These are phyloP conservation scores for Plasmodium cynomolgi DNA, from an alignment of 169 alveolate genomes.

Conservation along the genomic window DNA sequence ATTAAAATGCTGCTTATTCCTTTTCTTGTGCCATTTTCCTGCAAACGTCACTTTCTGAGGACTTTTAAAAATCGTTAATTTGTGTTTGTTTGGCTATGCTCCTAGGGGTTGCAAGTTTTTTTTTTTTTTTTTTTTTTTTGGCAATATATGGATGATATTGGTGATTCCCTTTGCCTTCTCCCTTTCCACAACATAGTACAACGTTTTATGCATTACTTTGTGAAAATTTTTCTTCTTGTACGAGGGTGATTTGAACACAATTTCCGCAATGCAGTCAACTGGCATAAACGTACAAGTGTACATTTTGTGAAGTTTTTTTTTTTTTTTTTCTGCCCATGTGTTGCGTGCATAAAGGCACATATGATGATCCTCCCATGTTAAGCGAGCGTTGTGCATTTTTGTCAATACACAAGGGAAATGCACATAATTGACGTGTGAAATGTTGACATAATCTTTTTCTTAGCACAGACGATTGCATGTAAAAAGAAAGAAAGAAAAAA, in stretches of 20 bases:
- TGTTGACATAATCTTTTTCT: not conserved
- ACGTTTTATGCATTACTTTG: not conserved
- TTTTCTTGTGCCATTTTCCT: not conserved
- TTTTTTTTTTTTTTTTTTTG: not conserved
- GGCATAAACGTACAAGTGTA: not conserved
- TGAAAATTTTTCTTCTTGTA: not conserved
- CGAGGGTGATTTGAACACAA: not conserved
- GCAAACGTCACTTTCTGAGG: not conserved
- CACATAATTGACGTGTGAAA: not conserved
- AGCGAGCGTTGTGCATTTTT: not conserved
- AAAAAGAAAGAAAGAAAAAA: not conserved
- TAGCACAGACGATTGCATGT: not conserved
- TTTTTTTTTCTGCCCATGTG: not conserved
- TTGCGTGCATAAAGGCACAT: slow-evolving; percentile 4
- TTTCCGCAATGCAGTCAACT: not conserved
- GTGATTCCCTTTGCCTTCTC: not conserved
- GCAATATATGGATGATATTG: not conserved
- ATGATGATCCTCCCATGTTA: not conserved
- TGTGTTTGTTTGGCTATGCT: not conserved
- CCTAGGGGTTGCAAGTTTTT: not conserved
- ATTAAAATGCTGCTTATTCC: not conserved
- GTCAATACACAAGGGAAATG: not conserved
- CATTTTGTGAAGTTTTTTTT: not conserved
- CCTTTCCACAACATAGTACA: not conserved
- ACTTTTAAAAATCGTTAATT: not conserved